Percentiles rank a stretch among this genome's conserved stretches.
Evolutionary conservation across 176 grass and related monocot species (phyloP).

Genomic region (Rhynchospora tenuis): DNA sequence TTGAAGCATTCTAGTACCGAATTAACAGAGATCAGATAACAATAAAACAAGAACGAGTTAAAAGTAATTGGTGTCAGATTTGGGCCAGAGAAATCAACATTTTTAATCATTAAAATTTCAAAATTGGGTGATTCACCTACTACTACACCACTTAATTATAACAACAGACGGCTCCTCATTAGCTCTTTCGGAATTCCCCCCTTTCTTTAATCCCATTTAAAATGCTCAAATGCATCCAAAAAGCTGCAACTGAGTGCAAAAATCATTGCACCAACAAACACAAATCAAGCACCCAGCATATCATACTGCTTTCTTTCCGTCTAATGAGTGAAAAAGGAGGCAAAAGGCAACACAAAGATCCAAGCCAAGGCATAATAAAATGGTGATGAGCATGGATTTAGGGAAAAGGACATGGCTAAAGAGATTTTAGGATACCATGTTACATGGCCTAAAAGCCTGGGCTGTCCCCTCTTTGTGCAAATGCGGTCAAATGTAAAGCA

Average conservation of each 20-base stretch:
- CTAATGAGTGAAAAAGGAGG: constrained; percentile 19
- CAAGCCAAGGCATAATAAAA: constrained; percentile 20
- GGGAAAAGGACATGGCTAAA: constrained; percentile 25
- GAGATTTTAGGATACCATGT: constrained; percentile 25
- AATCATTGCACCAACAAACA: constrained; percentile 27
- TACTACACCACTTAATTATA: neutral
- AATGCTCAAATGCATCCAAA: constrained; percentile 19
- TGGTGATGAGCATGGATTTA: constrained; percentile 26
- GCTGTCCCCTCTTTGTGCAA: constrained; percentile 25
- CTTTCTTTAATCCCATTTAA: neutral
- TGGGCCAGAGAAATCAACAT: neutral
- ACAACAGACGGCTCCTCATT: constrained; percentile 5
- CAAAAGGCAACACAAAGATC: constrained; percentile 21
- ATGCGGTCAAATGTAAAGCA: constrained; percentile 30
- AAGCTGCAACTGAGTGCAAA: constrained; percentile 22
- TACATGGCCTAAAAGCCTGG: constrained; percentile 28
- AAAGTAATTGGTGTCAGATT: neutral
- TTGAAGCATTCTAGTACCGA: neutral
- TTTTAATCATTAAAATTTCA: constrained; percentile 4
- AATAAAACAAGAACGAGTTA: neutral
- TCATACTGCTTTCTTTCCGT: constrained; percentile 16
- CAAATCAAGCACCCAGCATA: constrained; percentile 19
- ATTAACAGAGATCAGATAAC: neutral
- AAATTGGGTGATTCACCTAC: constrained; percentile 5
- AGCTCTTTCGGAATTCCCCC: constrained; percentile 1